Conservation (phyloP, 1,284 basidiomycete species). For the Ustilago nuda region DNA sequence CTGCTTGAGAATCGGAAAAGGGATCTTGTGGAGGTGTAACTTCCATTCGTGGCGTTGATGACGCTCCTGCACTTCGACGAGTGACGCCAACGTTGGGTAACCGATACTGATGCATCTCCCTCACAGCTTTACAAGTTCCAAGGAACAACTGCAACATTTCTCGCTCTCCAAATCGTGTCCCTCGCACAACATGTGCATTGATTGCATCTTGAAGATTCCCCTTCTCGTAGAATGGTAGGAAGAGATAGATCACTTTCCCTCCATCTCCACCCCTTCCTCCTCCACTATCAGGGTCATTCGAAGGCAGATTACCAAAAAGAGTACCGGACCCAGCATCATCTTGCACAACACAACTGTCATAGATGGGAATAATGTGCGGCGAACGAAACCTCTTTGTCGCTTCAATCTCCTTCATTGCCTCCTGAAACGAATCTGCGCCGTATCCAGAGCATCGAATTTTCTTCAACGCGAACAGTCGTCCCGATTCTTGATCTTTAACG, state of each 20-base stretch:
- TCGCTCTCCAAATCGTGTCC: conserved; percentile 84
- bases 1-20: conserved; percentile 30
- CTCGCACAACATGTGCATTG: conserved; percentile 84
- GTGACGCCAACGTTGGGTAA: conserved; percentile 49
- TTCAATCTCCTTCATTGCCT: conserved; percentile 68
- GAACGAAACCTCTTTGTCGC: conserved; percentile 67
- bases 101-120: conserved; percentile 82
- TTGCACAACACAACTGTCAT: conserved; percentile 67
- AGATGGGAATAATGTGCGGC: conserved; percentile 65
- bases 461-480: conserved; percentile 66
- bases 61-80: conserved; percentile 14
- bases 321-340: conserved; percentile 54
- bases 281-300: conserved; percentile 49
- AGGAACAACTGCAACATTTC: conserved; percentile 90
- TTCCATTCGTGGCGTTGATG: conserved; percentile 33
- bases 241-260: conserved; percentile 70
- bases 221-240: conserved; percentile 86
- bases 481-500: conserved; percentile 62
- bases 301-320: conserved; percentile 56
- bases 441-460: conserved; percentile 67
- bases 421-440: conserved; percentile 64
- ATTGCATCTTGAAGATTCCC: conserved; percentile 93
- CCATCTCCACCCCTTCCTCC: conserved; percentile 37
- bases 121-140: conserved; percentile 90
- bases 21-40: conserved; percentile 45